A percentile compares a stretch with the other conserved stretches of the same genome.
phyloP scores from a whole-genome alignment of 495 filamentous ascomycete species.

The Talaromyces wortmannii region DNA sequence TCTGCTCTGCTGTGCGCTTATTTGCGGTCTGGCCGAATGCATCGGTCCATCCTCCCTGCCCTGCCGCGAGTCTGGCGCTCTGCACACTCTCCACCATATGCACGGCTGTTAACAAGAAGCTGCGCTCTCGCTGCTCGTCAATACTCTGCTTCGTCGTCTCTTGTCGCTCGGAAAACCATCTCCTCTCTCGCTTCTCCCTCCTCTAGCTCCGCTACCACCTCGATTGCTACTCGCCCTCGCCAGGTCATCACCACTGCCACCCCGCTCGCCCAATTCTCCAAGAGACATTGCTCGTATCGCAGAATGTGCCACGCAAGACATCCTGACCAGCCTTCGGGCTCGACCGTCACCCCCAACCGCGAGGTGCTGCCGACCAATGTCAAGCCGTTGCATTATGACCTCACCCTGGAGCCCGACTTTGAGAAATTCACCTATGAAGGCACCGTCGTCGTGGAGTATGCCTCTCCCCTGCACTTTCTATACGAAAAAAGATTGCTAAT shows the following conservation, averaged over 20 bases:
- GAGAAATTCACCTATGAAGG: constrained; percentile 58
- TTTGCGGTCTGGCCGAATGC: background rate
- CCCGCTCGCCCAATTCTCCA: constrained; percentile 29
- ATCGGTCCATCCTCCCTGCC: background rate
- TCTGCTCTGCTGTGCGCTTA: constrained; percentile 12
- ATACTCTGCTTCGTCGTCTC: constrained; percentile 16
- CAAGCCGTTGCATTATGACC: constrained; percentile 58
- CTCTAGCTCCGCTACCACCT: constrained; percentile 10
- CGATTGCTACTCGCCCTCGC: constrained; percentile 5
- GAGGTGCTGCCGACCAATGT: constrained; percentile 64
- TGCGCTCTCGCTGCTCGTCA: constrained; percentile 13
- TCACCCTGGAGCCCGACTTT: constrained; percentile 62
- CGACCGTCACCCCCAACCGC: constrained; percentile 45
- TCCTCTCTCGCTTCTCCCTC: constrained; percentile 16
- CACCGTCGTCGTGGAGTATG: constrained; percentile 57
- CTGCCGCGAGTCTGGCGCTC: background rate
- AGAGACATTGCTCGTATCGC: constrained; percentile 43
- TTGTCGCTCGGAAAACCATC: constrained; percentile 5
- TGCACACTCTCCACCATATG: constrained; percentile 18
- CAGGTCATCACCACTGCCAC: constrained; percentile 5
- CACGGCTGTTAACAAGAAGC: background rate
- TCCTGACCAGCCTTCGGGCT: constrained; percentile 29
- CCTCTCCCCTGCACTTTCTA: background rate
- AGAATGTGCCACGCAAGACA: constrained; percentile 42
- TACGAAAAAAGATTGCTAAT: background rate